phyloP scores from a whole-genome alignment of 2,329 filamentous ascomycete species.

The Samsoniella hepiali region DNA sequence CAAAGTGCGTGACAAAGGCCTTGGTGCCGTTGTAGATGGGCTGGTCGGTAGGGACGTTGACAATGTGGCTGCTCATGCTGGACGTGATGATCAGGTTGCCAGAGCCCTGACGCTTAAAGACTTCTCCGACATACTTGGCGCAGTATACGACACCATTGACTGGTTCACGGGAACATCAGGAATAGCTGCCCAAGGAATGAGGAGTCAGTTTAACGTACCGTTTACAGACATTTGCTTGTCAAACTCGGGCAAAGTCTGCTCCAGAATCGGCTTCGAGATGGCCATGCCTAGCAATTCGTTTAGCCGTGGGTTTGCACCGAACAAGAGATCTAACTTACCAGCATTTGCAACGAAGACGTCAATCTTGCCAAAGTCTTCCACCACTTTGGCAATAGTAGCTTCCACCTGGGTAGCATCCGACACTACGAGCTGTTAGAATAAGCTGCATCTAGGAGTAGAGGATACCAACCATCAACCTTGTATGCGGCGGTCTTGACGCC shows the following conservation, averaged over 20 bases:
- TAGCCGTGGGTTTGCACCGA: too few species aligned
- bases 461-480: conserved; percentile 1
- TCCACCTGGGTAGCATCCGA: conserved; percentile 38
- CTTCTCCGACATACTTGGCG: conserved; percentile 41
- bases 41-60: conserved; percentile 52
- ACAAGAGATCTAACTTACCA: conserved; percentile 25
- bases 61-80: conserved; percentile 48
- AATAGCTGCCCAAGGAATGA: background rate
- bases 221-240: conserved; percentile 51
- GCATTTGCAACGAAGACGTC: conserved; percentile 45
- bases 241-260: conserved; percentile 51
- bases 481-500: conserved; percentile 28
- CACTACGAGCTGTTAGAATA: conserved; percentile 28
- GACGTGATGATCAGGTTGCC: conserved; percentile 52
- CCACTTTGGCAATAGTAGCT: conserved; percentile 32
- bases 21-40: conserved; percentile 56
- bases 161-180: background rate
- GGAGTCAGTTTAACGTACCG: conserved; percentile 32
- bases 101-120: conserved; percentile 41
- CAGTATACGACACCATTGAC: conserved; percentile 47
- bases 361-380: conserved; percentile 39
- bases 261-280: conserved; percentile 53
- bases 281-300: conserved; percentile 36
- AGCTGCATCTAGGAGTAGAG: too few species aligned
- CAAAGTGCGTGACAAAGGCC: conserved; percentile 53